Percentiles rank a stretch among this genome's conserved stretches.
phyloP scores from a whole-genome alignment of 768 basidiomycete genomes.

The Pluteus cervinus region DNA sequence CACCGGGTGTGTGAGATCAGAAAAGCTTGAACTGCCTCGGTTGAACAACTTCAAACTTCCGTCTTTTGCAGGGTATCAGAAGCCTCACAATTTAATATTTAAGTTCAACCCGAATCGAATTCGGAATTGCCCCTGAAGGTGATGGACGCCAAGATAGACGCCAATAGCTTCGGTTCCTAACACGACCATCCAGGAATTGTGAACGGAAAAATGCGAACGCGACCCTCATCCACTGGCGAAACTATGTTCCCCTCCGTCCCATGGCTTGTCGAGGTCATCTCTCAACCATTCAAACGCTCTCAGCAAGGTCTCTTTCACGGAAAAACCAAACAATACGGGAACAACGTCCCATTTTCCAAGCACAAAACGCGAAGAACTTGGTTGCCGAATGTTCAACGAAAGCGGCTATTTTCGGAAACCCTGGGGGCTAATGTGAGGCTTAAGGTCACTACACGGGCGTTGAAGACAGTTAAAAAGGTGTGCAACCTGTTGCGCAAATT shows the following conservation, averaged over 20 bases:
- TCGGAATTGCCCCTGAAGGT: no score
- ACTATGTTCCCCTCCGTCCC: slow-evolving; percentile 23
- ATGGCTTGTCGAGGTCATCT: slow-evolving; percentile 30
- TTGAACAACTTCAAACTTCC: no score
- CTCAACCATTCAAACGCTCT: slow-evolving; percentile 75
- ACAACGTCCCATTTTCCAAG: slow-evolving; percentile 86
- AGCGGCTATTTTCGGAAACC: slow-evolving; percentile 64
- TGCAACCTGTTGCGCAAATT: slow-evolving; percentile 8
- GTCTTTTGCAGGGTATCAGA: no score
- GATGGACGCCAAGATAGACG: no score
- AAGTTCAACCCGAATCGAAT: no score
- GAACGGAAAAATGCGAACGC: no score
- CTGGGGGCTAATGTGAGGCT: slow-evolving; percentile 53
- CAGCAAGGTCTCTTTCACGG: slow-evolving; percentile 82
- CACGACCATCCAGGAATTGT: no score
- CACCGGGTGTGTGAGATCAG: no score
- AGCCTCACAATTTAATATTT: no score
- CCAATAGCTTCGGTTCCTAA: no score
- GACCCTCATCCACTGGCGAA: no score
- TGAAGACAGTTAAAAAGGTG: slow-evolving; percentile 84
- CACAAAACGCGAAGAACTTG: slow-evolving; percentile 84
- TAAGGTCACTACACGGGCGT: slow-evolving; percentile 69
- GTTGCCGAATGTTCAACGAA: slow-evolving; percentile 83
- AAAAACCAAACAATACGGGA: slow-evolving; percentile 72
- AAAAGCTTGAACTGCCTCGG: no score